Percentiles rank a stretch among this genome's conserved stretches.
phyloP scores from a whole-genome alignment of 2,329 filamentous ascomycete species.

The Reticulascus tulasneorum region DNA sequence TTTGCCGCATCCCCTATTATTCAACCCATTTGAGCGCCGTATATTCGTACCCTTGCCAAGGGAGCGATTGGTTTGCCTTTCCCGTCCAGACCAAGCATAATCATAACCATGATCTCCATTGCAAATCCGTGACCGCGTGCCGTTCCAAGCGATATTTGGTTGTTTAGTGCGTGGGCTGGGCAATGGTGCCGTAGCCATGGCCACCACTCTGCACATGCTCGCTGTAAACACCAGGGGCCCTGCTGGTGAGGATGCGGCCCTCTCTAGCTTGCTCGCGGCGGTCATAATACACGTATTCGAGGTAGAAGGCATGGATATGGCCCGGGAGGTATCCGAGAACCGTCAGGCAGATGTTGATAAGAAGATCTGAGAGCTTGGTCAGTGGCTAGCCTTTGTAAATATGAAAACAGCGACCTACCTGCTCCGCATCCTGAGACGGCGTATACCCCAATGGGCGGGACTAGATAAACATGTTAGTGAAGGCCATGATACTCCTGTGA shows the following conservation, averaged over 20 bases:
- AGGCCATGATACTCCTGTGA: not conserved
- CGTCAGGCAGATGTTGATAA: conserved; percentile 65
- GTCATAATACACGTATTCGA: conserved; percentile 80
- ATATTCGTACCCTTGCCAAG: too few relatives aligned
- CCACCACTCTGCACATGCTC: conserved; percentile 66
- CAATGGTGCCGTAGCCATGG: conserved; percentile 55
- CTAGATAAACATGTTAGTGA: conserved; percentile 34
- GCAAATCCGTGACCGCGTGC: too few relatives aligned
- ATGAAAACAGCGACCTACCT: conserved; percentile 27
- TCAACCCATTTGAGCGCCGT: too few relatives aligned
- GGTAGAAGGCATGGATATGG: conserved; percentile 75
- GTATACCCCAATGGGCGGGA: conserved; percentile 63
- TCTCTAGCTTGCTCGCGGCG: conserved; percentile 59
- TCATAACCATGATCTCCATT: too few relatives aligned
- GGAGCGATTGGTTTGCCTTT: too few relatives aligned
- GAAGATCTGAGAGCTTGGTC: conserved; percentile 42
- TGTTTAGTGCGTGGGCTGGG: conserved; percentile 6
- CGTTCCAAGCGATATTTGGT: too few relatives aligned
- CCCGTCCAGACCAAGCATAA: too few relatives aligned
- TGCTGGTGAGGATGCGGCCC: conserved; percentile 49
- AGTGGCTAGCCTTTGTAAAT: not conserved
- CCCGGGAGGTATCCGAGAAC: conserved; percentile 71
- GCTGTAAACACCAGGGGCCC: conserved; percentile 68
- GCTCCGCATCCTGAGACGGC: conserved; percentile 61
- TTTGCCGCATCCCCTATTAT: too few relatives aligned